Evolutionary conservation across 108 stramenopile genomes (phyloP).

Genomic region (Parmales sp.): DNA sequence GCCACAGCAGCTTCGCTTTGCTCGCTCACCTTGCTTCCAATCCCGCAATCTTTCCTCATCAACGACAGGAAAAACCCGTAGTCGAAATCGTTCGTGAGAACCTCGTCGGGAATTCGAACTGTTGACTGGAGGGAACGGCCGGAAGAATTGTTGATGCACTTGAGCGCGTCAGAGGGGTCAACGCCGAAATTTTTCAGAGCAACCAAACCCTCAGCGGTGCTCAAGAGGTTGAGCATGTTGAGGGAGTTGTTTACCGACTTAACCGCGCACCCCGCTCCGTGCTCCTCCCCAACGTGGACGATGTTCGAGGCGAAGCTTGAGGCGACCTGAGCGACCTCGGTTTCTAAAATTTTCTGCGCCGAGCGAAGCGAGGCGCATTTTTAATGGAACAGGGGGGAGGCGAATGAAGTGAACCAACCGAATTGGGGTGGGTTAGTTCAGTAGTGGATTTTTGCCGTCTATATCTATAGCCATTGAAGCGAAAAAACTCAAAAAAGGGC

Average conservation of each 20-base stretch:
- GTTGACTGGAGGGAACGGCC: slow-evolving; percentile 11
- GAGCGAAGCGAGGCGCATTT: too few species aligned
- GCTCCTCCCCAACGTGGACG: background rate
- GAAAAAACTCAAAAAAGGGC: too few species aligned
- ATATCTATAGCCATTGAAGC: too few species aligned
- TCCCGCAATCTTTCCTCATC: slow-evolving; percentile 12
- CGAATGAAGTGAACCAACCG: too few species aligned
- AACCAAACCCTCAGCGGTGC: slow-evolving; percentile 15
- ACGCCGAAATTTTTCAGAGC: slow-evolving; percentile 14
- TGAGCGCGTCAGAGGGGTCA: slow-evolving; percentile 11
- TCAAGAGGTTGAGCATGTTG: background rate
- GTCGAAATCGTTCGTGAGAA: slow-evolving; percentile 15
- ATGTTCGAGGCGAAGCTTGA: background rate
- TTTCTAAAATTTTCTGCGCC: too few species aligned
- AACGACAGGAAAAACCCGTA: slow-evolving; percentile 13
- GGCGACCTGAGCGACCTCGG: too few species aligned
- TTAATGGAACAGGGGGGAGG: too few species aligned
- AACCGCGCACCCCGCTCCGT: slow-evolving; percentile 14
- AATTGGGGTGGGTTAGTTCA: too few species aligned
- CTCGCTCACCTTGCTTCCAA: too few species aligned
- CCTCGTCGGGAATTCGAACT: slow-evolving; percentile 13
- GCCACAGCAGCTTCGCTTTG: too few species aligned
- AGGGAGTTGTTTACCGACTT: slow-evolving; percentile 18
- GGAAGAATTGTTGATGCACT: slow-evolving; percentile 8
- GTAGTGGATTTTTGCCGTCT: too few species aligned